Conservation (phyloP, 129 eudicot species). For the Centaurea solstitialis region DNA sequence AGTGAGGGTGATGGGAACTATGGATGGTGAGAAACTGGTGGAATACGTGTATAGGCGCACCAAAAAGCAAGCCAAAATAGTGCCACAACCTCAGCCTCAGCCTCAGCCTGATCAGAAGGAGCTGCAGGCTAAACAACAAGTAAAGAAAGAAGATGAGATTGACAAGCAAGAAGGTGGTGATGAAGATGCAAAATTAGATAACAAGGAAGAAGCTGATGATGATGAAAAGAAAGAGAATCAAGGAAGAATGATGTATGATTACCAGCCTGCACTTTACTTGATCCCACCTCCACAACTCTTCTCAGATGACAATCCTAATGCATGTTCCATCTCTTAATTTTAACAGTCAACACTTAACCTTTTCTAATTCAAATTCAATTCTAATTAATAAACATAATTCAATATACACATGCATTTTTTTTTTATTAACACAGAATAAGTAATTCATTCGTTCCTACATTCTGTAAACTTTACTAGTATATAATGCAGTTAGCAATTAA, state of each 20-base stretch:
- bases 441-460: not conserved
- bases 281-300: slow-evolving; percentile 95
- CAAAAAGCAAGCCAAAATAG: slow-evolving; percentile 78
- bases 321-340: slow-evolving; percentile 61
- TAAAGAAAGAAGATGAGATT: slow-evolving; percentile 16
- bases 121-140: slow-evolving; percentile 48
- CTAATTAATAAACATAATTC: too few relatives aligned
- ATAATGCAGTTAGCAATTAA: not conserved
- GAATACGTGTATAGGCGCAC: slow-evolving; percentile 89
- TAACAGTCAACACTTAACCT: not conserved
- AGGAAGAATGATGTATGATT: slow-evolving; percentile 61
- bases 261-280: slow-evolving; percentile 77
- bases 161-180: slow-evolving; percentile 36
- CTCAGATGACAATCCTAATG: slow-evolving; percentile 97
- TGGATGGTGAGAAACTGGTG: slow-evolving; percentile 79
- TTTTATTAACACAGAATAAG: not conserved
- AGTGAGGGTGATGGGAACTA: slow-evolving; percentile 83
- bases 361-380: not conserved
- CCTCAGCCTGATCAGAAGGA: too few relatives aligned
- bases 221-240: slow-evolving; percentile 21
- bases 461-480: not conserved
- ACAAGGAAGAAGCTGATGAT: not conserved
- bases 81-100: slow-evolving; percentile 64
- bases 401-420: not conserved
- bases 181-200: not conserved